These are phyloP conservation scores for Serendipita indica DNA, from an alignment of 768 basidiomycete species.

Conservation along the genomic window DNA sequence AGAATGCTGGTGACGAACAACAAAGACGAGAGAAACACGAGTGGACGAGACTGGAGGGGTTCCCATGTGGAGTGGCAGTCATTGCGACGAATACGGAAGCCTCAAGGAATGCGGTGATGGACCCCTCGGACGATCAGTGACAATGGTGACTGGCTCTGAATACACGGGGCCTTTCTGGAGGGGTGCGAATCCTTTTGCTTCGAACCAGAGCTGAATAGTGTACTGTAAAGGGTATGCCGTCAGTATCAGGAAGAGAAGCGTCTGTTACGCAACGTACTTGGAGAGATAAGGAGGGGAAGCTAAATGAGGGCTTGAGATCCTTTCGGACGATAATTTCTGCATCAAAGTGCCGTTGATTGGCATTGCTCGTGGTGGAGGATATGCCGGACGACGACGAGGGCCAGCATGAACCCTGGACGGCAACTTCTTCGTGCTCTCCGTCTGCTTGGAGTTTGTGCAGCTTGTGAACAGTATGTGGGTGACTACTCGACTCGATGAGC, in stretches of 20 bases:
- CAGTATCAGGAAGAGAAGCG: background rate
- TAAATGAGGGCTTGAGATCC: slow-evolving; percentile 11
- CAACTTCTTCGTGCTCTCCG: background rate
- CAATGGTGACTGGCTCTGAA: slow-evolving; percentile 7
- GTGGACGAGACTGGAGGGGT: too few species aligned
- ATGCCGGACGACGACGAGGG: background rate
- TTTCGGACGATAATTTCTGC: slow-evolving; percentile 7
- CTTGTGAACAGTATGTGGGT: slow-evolving; percentile 1
- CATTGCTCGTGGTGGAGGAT: background rate
- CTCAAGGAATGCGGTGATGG: slow-evolving; percentile 1
- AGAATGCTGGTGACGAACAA: too few species aligned
- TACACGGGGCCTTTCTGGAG: background rate
- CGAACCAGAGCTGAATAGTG: background rate
- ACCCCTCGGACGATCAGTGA: slow-evolving; percentile 10
- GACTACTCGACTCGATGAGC: background rate
- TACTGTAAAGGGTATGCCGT: background rate
- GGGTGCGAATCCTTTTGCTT: background rate
- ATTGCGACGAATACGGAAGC: too few species aligned
- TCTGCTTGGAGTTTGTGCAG: background rate
- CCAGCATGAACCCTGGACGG: background rate
- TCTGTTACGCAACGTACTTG: background rate
- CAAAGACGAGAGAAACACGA: too few species aligned
- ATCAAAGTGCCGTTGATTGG: background rate
- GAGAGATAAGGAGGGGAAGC: slow-evolving; percentile 8
- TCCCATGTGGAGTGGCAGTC: too few species aligned